Evolutionary conservation across 805 yeast genomes (phyloP), one percentile per base, ranked within the genome.

Genomic region (Nakazawaea molendinolei): DNA sequence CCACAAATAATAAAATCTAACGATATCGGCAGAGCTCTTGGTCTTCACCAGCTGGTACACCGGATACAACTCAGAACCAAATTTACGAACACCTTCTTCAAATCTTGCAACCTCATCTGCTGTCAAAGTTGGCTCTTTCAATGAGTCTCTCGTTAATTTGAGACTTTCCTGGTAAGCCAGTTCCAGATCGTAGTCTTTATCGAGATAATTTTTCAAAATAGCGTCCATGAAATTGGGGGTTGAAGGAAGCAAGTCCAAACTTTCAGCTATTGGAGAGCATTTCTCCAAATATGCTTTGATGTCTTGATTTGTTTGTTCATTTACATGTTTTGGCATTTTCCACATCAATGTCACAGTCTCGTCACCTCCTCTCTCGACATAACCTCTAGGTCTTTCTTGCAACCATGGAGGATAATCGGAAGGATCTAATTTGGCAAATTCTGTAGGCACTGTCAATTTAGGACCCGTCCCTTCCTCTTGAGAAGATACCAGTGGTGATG

Each of bases 1-100:
- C 97, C 97, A 90, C 36, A 86, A 61, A 49, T 90, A 90, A 50
- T 86, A 90, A 53, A 69, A 87, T 39, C 97, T 60, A 2, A 90
- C 97, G 44, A 87, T 66, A 79, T 80, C 84, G 0, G 89, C 72
- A 38, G 76, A 62, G 0, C 86, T 63, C 47, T 84, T 94, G 0
- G 87, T 70, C 21, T 70, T 71, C n/a, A 90, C 92, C 39, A 70
- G 74, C 50, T 77, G 72, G 44, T 52, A 74, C 0, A 86, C 89
- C 0, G 81, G 86, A 51, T 75, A 77, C 20, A 92, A 59, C 47
- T 89, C 95, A 49, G 84, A 77, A 5, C 95, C 96, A 50, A 71
- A 70, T 38, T 72, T 68, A 23, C 63, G 63, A 8, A 90, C 84
- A 2, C 83, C 95, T 10, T 69, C 74, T 51, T 87, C 95, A 53